Conservation (phyloP, 441 rosid species). For the Pelargonium myrrhifolium region DNA sequence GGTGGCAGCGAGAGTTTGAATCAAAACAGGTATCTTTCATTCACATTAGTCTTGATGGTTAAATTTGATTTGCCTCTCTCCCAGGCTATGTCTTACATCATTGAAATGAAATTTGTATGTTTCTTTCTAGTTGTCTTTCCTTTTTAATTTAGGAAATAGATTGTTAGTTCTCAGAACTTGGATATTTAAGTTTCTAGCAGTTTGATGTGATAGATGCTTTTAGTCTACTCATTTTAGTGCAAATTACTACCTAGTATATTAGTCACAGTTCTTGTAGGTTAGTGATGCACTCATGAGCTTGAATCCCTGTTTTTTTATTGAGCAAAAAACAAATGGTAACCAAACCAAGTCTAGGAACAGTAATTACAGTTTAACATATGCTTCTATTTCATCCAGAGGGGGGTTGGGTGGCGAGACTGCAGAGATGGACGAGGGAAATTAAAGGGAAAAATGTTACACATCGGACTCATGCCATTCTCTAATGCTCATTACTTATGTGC, state of each 20-base stretch:
- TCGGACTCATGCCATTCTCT: neutral
- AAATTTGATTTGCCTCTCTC: constrained; percentile 1
- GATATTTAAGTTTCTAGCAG: neutral
- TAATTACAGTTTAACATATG: neutral
- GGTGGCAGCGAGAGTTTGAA: constrained; percentile 98
- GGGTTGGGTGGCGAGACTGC: neutral
- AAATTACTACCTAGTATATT: neutral
- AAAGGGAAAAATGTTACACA: neutral
- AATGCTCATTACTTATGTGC: neutral
- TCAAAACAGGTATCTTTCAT: constrained; percentile 64
- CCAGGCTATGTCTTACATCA: neutral
- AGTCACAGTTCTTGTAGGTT: neutral
- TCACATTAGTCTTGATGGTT: constrained; percentile 6
- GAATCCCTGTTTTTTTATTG: neutral
- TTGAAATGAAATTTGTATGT: neutral
- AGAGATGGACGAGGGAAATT: neutral
- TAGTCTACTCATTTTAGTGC: neutral
- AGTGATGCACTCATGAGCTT: neutral
- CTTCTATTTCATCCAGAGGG: constrained; percentile 2
- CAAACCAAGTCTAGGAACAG: constrained; percentile 3
- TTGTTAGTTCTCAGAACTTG: neutral
- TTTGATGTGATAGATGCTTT: neutral
- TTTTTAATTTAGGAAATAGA: neutral
- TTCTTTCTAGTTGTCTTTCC: constrained; percentile 6
- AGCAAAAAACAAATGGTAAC: neutral